Evolutionary conservation across 176 grass and related monocot genomes (phyloP), one percentile per base, ranked within the genome.

Genomic region (Metroxylon sagu): DNA sequence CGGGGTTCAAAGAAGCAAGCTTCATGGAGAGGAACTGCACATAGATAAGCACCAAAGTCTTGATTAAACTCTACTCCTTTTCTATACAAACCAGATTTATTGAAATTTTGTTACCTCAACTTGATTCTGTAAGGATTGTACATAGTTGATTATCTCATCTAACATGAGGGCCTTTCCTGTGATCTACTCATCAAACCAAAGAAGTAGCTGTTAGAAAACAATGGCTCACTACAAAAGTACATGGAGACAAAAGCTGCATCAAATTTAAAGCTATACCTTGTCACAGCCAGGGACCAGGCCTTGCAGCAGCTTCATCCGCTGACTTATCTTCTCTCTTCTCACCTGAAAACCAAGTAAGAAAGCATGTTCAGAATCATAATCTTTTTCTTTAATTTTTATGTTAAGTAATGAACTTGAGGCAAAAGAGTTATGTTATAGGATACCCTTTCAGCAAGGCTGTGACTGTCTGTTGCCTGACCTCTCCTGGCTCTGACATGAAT

Each of bases 401-500:
- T 6, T 35, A 35, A 35, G 30, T 35, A 35, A 35, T 35, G 83
- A 73, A 69, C 8, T 70, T 48, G 26, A 5, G 48, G 49, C 19
- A 66, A 79, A 62, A 35, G 49, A 57, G 61, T 2, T 39, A 12
- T 39, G 51, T 48, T 71, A 57, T 57, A 54, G 3, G 48, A 28
- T 85, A 96, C 86, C 72, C 91, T 84, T 77, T 90, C 91, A 49
- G 92, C 81, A 80, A 96, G 80, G 75, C 92, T 96, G 72, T 96
- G 92, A 67, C 83, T 96, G 50, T 96, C 87, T 62, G 87, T 96
- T 18, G 92, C 87, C 70, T 96, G 87, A 5, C 92, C 92, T 85
- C 92, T 96, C 78, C 83, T 88, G 69, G 92, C 92, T 66, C 92
- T 91, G 26, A 96, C 92, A 82, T 96, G 92, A 60, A 96, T 91